Evolutionary conservation across 2,329 filamentous ascomycete genomes (phyloP).

Genomic region (Penicillium concentricum): DNA sequence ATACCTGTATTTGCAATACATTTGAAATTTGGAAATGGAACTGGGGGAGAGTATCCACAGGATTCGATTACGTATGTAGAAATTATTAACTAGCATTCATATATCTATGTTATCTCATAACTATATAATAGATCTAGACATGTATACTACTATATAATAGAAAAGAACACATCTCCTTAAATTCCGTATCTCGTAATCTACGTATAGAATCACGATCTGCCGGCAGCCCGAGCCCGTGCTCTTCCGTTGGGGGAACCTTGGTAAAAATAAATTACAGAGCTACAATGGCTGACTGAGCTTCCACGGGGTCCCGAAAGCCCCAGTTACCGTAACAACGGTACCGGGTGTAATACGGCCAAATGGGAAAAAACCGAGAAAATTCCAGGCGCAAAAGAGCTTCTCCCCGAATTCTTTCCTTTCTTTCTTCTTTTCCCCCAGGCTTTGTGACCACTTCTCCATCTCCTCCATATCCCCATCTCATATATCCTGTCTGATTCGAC

Average conservation of each 20-base stretch:
- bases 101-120: neutral
- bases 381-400: constrained; percentile 29
- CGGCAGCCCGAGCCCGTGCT: constrained; percentile 19
- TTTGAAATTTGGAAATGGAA: neutral
- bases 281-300: constrained; percentile 6
- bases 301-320: constrained; percentile 20
- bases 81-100: neutral
- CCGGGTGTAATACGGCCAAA: constrained; percentile 35
- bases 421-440: constrained; percentile 35
- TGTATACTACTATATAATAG: neutral
- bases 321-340: constrained; percentile 21
- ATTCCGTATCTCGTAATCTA: neutral
- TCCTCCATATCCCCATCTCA: constrained; percentile 18
- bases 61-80: neutral
- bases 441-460: constrained; percentile 35
- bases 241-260: constrained; percentile 22
- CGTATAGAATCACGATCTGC: constrained; percentile 7
- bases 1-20: constrained; percentile 8
- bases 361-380: constrained; percentile 35
- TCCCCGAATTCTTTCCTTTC: constrained; percentile 30
- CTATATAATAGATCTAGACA: neutral
- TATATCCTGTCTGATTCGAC: constrained; percentile 44
- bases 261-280: constrained; percentile 24
- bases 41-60: neutral
- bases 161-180: neutral